Percentiles rank a stretch among this genome's conserved stretches.
Evolutionary conservation across 1,284 basidiomycete genomes (phyloP).

Genomic region (Fomitiporia mediterranea): DNA sequence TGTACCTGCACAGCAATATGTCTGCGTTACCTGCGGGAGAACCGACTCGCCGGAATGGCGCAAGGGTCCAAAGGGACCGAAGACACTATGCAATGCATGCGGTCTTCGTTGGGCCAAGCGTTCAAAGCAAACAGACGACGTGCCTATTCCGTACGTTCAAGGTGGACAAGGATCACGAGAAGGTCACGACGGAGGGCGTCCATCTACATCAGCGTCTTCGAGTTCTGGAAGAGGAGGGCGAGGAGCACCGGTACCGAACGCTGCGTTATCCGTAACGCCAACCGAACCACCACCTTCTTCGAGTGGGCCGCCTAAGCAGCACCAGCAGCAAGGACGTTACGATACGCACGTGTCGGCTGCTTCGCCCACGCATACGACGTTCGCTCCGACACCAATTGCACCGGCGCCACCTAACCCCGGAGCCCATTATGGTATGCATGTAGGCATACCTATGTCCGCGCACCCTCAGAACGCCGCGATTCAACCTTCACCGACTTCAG

Average conservation of each 20-base stretch:
- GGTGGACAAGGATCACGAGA: background rate
- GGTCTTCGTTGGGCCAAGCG: conserved; percentile 82
- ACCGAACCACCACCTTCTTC: background rate
- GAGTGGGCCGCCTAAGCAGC: background rate
- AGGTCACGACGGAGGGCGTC: background rate
- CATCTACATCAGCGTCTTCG: background rate
- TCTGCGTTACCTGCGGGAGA: conserved; percentile 74
- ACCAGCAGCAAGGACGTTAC: background rate
- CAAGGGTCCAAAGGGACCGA: conserved; percentile 80
- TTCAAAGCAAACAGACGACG: conserved; percentile 40
- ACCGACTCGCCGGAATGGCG: conserved; percentile 83
- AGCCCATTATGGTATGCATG: background rate
- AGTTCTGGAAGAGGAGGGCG: background rate
- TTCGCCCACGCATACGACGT: background rate
- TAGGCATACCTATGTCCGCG: background rate
- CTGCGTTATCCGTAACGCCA: conserved; percentile 18
- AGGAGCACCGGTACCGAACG: conserved; percentile 9
- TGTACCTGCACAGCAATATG: conserved; percentile 52
- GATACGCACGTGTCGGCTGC: background rate
- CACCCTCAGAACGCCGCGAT: background rate
- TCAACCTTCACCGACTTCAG: background rate
- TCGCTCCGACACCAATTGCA: background rate
- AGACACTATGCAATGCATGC: conserved; percentile 86
- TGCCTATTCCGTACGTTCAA: background rate
- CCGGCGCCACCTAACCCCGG: background rate